A percentile compares a stretch with the other conserved stretches of the same genome.
Conservation (phyloP, 225 moss, liverwort and hornwort species). For the Pleurozium schreberi region DNA sequence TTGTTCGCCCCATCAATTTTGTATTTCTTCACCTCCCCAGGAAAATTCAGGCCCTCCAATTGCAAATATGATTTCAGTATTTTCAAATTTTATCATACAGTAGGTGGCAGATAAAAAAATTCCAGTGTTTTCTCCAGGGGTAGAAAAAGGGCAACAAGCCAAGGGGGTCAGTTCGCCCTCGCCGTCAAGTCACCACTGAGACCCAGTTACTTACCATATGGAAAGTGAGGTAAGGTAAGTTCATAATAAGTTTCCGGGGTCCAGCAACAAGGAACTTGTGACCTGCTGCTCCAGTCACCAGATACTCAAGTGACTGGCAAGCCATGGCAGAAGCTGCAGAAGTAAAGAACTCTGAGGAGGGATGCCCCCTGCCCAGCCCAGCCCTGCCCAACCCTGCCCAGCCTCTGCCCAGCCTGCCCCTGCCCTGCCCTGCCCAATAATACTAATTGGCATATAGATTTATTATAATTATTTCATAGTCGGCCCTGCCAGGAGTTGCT, state of each 20-base stretch:
- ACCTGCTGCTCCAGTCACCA: constrained; percentile 14
- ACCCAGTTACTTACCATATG: background rate
- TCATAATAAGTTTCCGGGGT: background rate
- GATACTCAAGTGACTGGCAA: background rate
- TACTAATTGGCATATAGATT: background rate
- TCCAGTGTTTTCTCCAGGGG: no score
- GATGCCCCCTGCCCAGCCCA: background rate
- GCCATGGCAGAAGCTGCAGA: background rate
- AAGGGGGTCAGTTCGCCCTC: no score
- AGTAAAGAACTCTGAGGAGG: background rate
- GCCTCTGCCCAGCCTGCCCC: background rate
- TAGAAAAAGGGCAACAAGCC: no score
- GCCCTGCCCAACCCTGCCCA: background rate
- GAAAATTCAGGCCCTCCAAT: no score
- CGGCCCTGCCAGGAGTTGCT: background rate
- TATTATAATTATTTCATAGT: background rate
- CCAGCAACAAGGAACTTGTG: constrained; percentile 11
- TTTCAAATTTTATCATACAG: no score
- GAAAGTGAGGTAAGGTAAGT: background rate
- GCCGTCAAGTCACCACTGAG: background rate
- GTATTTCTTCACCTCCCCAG: no score
- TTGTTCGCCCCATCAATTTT: no score
- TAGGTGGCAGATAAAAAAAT: no score
- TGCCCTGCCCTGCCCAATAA: background rate
- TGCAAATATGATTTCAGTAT: no score